phyloP scores from a whole-genome alignment of 1,139 yeast species.

The Yamadazyma dendronema region DNA sequence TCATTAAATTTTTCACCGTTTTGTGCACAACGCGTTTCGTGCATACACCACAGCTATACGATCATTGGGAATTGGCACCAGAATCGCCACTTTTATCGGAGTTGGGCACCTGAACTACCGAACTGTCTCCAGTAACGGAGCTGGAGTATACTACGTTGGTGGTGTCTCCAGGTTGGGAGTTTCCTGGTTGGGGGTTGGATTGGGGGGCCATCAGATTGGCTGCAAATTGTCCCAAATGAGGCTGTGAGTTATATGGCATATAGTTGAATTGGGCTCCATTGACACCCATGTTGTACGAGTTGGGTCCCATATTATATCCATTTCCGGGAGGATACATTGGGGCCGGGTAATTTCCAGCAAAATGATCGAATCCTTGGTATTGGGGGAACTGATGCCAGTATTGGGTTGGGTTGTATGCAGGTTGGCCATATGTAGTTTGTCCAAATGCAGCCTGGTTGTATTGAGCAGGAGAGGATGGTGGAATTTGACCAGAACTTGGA shows the following conservation, averaged over 20 bases:
- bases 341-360: background rate
- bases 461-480: background rate
- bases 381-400: constrained; percentile 1
- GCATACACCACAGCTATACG: background rate
- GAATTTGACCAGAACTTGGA: background rate
- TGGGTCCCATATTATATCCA: too few relatives aligned
- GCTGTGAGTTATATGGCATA: too few relatives aligned
- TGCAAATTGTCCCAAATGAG: background rate
- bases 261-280: background rate
- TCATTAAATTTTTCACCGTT: constrained; percentile 4
- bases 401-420: background rate
- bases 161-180: background rate
- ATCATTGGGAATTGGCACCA: background rate
- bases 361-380: background rate
- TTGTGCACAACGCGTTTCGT: background rate
- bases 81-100: background rate
- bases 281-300: too few relatives aligned
- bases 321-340: background rate
- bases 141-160: background rate
- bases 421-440: background rate
- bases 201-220: too few relatives aligned
- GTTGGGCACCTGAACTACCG: background rate
- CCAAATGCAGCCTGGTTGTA: background rate
- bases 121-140: background rate
- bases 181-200: too few relatives aligned